phyloP scores from a whole-genome alignment of 2,329 filamentous ascomycete species.

The Cladosporium sp. region DNA sequence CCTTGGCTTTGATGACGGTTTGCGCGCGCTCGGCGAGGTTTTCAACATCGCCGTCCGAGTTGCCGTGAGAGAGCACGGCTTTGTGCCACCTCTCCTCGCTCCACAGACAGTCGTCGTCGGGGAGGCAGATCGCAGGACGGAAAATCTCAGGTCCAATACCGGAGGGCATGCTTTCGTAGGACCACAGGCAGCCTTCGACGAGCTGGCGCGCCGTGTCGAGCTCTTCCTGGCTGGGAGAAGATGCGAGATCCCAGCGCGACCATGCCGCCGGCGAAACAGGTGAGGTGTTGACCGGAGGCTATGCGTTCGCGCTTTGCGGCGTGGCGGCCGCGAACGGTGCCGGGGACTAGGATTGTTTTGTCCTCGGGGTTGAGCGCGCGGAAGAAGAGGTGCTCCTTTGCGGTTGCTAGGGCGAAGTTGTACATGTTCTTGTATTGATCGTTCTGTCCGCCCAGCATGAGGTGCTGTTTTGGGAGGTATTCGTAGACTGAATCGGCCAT shows the following conservation, averaged over 20 bases:
- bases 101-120: conserved; percentile 37
- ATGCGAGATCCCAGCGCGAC: conserved; percentile 64
- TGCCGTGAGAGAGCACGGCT: conserved; percentile 33
- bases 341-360: conserved; percentile 32
- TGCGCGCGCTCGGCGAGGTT: conserved; percentile 21
- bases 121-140: conserved; percentile 42
- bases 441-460: conserved; percentile 24
- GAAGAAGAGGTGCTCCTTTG: conserved; percentile 42
- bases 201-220: conserved; percentile 55
- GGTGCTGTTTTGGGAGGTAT: conserved; percentile 30
- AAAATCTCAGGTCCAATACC: conserved; percentile 61
- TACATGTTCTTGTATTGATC: conserved; percentile 43
- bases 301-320: conserved; percentile 26
- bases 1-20: conserved; percentile 35
- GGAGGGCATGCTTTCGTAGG: conserved; percentile 53
- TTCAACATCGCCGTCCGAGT: conserved; percentile 22
- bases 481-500: conserved; percentile 34
- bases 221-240: conserved; percentile 51
- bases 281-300: conserved; percentile 55
- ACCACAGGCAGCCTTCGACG: conserved; percentile 61
- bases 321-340: conserved; percentile 20
- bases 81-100: conserved; percentile 43
- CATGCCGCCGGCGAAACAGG: conserved; percentile 69
- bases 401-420: conserved; percentile 43
- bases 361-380: conserved; percentile 42